Evolutionary conservation across 108 stramenopile genomes (phyloP).

Genomic region (Stephanodiscus triporus): DNA sequence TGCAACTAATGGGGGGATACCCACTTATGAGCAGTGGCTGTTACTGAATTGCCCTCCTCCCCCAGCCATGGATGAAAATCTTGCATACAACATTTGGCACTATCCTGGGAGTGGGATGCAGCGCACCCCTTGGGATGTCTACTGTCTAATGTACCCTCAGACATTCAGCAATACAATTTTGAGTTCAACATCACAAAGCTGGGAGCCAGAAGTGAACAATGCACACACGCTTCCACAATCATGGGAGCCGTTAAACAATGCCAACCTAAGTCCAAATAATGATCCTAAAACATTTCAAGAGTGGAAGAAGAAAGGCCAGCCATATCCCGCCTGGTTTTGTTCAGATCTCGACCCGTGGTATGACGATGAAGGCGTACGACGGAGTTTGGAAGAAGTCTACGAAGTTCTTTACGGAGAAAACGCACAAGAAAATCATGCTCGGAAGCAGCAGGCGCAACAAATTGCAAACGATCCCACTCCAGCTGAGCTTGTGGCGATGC

Average conservation of each 20-base stretch:
- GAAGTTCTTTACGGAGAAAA: slow-evolving; percentile 52
- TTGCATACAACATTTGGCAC: slow-evolving; percentile 42
- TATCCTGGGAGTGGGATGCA: slow-evolving; percentile 55
- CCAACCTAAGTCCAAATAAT: neutral
- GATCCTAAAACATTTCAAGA: slow-evolving; percentile 52
- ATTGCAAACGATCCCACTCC: slow-evolving; percentile 48
- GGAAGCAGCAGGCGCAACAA: slow-evolving; percentile 31
- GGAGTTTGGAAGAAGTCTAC: slow-evolving; percentile 53
- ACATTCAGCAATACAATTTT: neutral
- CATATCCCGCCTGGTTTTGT: slow-evolving; percentile 46
- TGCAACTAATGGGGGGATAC: slow-evolving; percentile 6
- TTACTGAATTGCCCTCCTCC: slow-evolving; percentile 46
- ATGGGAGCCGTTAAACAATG: slow-evolving; percentile 26
- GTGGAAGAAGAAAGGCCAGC: slow-evolving; percentile 48
- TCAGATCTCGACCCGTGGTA: slow-evolving; percentile 53
- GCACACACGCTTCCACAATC: slow-evolving; percentile 13
- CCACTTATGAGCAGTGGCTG: slow-evolving; percentile 49
- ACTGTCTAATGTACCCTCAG: slow-evolving; percentile 46
- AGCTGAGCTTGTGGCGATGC: slow-evolving; percentile 37
- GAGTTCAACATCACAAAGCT: slow-evolving; percentile 23
- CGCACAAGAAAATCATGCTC: slow-evolving; percentile 25
- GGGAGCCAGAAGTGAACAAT: slow-evolving; percentile 28
- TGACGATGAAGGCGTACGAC: slow-evolving; percentile 46
- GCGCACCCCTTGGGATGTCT: slow-evolving; percentile 49
- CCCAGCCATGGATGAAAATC: slow-evolving; percentile 36